These are phyloP conservation scores for Fragaria iinumae DNA, from an alignment of 306 rosid genomes.

Conservation along the genomic window DNA sequence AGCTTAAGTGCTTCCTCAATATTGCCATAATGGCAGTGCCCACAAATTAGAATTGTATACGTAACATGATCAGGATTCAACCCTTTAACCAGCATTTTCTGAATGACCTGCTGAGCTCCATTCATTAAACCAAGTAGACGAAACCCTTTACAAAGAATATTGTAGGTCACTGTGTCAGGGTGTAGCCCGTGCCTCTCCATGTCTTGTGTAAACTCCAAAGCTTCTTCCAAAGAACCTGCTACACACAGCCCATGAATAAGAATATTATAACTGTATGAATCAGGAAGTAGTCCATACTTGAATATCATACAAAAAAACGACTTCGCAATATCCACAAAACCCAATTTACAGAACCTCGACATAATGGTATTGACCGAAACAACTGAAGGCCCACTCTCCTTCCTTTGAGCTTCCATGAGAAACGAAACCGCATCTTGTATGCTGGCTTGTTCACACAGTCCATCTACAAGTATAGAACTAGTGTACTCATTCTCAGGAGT, in stretches of 20 bases:
- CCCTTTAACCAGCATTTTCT: slow-evolving; percentile 43
- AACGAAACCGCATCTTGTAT: slow-evolving; percentile 45
- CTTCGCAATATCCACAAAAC: slow-evolving; percentile 42
- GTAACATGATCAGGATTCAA: slow-evolving; percentile 42
- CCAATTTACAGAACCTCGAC: slow-evolving; percentile 45
- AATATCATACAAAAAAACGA: slow-evolving; percentile 47
- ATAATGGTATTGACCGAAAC: slow-evolving; percentile 50
- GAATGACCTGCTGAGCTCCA: slow-evolving; percentile 41
- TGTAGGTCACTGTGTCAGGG: slow-evolving; percentile 44
- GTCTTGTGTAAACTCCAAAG: slow-evolving; percentile 40
- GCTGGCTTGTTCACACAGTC: slow-evolving; percentile 46
- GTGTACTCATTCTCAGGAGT: slow-evolving; percentile 42
- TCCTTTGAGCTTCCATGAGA: slow-evolving; percentile 20
- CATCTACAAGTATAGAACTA: slow-evolving; percentile 42
- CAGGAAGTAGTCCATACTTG: slow-evolving; percentile 49
- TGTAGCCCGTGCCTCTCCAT: slow-evolving; percentile 51
- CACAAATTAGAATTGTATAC: slow-evolving; percentile 46
- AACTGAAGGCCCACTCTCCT: slow-evolving; percentile 33
- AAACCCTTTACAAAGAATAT: slow-evolving; percentile 52
- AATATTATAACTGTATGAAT: slow-evolving; percentile 57
- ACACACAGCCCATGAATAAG: slow-evolving; percentile 56
- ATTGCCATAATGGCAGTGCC: slow-evolving; percentile 44
- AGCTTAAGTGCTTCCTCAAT: slow-evolving; percentile 46
- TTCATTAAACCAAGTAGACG: slow-evolving; percentile 45
- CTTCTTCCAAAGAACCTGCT: slow-evolving; percentile 60